Evolutionary conservation across 2,329 filamentous ascomycete species (phyloP), one percentile per base, ranked within the genome.

Genomic region (Phaeosphaeriaceae sp.): DNA sequence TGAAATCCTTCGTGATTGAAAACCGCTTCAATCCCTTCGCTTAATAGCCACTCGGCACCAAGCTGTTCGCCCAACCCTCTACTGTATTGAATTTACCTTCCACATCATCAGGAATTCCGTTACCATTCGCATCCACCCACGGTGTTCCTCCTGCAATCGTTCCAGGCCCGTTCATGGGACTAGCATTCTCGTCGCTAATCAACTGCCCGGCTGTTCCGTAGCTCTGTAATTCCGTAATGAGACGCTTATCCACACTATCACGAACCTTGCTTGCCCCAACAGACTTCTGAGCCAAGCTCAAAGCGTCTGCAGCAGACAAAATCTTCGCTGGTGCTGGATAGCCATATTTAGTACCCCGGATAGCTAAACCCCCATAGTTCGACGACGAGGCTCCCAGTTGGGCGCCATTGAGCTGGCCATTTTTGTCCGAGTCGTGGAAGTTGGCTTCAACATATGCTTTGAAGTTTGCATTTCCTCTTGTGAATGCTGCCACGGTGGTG

Each of bases 401-500:
- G 0, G 71, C 69, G 18, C 82, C 81, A 47, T 82, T 76, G 18
- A 84, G 72, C 2, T 59, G 63, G 6, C 81, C 81, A 52, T 83
- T 74, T 15, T 74, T 73, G 61, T 82, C 72, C 2, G 74, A 70
- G 58, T 84, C 82, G 52, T 80, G 78, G 54, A 77, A 83, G 62
- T 83, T 84, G 28, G 76, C 72, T 38, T 77, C 72, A 11, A 82
- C 79, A 36, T 81, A 83, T 13, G 76, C 81, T 33, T 79, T 78
- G 68, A 83, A 83, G 41, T 79, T 78, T 2, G 64, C 71, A 46
- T 82, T 83, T n/a, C 81, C 80, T n/a, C 80, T 75, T 1, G 79
- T 82, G 53, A 83, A 84, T 0, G 79, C 78, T 1, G 77, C 73
- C 2, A 77, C 75, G 20, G 66, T 75, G 3, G 81, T 83, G 37